A percentile compares a stretch with the other conserved stretches of the same genome.
phyloP scores from a whole-genome alignment of 2,329 filamentous ascomycete genomes.

The Sphaceloma murrayae region DNA sequence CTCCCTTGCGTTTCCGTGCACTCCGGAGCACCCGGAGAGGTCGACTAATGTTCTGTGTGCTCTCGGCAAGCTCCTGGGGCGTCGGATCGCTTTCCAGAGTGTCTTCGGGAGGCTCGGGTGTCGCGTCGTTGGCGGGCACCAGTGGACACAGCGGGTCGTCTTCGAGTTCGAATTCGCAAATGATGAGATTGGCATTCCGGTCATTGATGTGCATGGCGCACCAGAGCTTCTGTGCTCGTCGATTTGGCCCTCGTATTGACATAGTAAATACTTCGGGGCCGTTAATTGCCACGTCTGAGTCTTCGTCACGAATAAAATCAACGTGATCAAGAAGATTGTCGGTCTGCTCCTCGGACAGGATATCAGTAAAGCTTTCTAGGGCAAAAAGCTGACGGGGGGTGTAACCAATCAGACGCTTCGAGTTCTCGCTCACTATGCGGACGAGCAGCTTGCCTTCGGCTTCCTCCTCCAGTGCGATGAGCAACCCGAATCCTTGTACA shows the following conservation, averaged over 20 bases:
- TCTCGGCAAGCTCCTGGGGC: conserved; percentile 61
- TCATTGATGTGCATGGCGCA: conserved; percentile 74
- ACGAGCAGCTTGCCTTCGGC: conserved; percentile 58
- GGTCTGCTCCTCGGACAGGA: conserved; percentile 71
- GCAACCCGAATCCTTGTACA: conserved; percentile 67
- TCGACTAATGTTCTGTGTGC: conserved; percentile 64
- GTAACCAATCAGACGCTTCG: conserved; percentile 63
- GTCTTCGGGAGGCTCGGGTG: conserved; percentile 58
- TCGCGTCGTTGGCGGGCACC: conserved; percentile 48
- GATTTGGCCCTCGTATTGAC: conserved; percentile 52
- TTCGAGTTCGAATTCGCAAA: conserved; percentile 84
- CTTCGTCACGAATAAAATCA: conserved; percentile 78
- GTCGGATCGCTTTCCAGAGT: conserved; percentile 66
- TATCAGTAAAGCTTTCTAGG: conserved; percentile 68
- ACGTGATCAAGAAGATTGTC: conserved; percentile 79
- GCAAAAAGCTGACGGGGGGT: conserved; percentile 66
- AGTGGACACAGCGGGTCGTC: conserved; percentile 63
- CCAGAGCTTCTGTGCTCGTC: conserved; percentile 62
- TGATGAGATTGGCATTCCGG: conserved; percentile 57
- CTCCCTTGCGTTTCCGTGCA: conserved; percentile 63
- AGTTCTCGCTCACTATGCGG: conserved; percentile 73
- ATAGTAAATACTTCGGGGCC: conserved; percentile 82
- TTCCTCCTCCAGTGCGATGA: conserved; percentile 61
- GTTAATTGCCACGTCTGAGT: conserved; percentile 61
- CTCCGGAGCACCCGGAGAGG: conserved; percentile 68